Evolutionary conservation across 176 grass and related monocot species (phyloP), one percentile per base, ranked within the genome.

Genomic region (Hordeum vulgare): DNA sequence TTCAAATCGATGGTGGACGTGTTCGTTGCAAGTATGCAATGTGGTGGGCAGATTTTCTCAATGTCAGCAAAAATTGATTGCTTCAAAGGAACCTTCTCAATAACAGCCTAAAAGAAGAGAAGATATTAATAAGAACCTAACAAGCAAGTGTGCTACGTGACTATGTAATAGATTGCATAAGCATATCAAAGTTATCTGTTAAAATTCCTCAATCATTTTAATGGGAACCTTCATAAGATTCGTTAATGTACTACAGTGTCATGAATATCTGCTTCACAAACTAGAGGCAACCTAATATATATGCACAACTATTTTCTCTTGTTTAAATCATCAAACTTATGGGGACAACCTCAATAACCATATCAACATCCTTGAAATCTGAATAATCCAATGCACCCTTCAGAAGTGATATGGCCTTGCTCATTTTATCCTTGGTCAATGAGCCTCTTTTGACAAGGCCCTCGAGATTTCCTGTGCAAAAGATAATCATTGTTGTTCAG

Each of bases 21-120:
- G 85, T 99, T 99, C 39, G 89, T 87, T 71, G 96, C 96, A 85
- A 99, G 88, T 87, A 99, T 96, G 88, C 96, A 99, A 86, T 96
- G 93, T 66, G 78, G 47, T 11, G 93, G 96, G 66, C 93, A 99
- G 20, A 87, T 27, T 77, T 83, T 94, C 81, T 99, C 96, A 57
- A 99, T 80, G 78, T 99, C 96, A 90, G 91, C 64, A 94, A 99
- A 99, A 85, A 99, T 99, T 62, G 91, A 92, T 82, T 99, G 96
- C 86, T 99, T 99, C 85, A 99, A 88, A 59, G 93, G 83, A 85
- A 99, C 34, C 78, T 99, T 99, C 85, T 99, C 96, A 56, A 99
- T 92, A 78, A 99, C 96, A 82, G 96, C 96, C 96, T 99, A 81
- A 68, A 89, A 59, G 23, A 82, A 81, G 2, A 74, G 42, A 51